These are phyloP conservation scores for Macroventuria anomochaeta DNA, from an alignment of 2,329 filamentous ascomycete genomes.

Conservation along the genomic window DNA sequence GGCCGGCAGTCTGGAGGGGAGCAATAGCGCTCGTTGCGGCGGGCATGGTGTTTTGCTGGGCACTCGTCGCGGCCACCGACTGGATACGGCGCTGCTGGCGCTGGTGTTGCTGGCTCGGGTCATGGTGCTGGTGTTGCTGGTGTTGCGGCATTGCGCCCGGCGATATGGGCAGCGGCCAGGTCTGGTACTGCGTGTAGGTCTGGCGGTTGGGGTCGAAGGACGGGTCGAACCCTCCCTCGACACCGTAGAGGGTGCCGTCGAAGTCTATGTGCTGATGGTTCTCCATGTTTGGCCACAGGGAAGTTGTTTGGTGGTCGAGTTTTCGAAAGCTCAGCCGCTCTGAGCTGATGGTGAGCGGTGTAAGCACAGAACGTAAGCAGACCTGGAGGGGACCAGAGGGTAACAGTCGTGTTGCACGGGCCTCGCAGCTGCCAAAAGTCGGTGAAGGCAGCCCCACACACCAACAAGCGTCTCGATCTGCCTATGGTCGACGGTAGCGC, in stretches of 20 bases:
- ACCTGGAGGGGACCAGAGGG: conserved; percentile 23
- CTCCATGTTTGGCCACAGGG: conserved; percentile 51
- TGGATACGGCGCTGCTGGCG: conserved; percentile 39
- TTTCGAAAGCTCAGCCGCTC: conserved; percentile 41
- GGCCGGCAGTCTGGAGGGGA: conserved; percentile 43
- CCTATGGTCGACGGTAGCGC: conserved; percentile 27
- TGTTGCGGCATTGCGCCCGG: conserved; percentile 43
- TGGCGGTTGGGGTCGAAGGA: conserved; percentile 47
- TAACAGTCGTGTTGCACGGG: conserved; percentile 19
- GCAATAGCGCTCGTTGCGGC: conserved; percentile 37
- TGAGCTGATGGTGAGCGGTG: conserved; percentile 43
- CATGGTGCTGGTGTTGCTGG: conserved; percentile 19
- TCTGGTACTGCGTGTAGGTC: conserved; percentile 39
- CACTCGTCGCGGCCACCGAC: conserved; percentile 35
- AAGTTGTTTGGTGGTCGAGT: conserved; percentile 30
- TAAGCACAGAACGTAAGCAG: conserved; percentile 22
- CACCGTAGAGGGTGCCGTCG: conserved; percentile 43
- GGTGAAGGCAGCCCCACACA: conserved; percentile 21
- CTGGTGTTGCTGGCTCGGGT: conserved; percentile 23
- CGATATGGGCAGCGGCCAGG: conserved; percentile 50
- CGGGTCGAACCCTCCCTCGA: conserved; percentile 50
- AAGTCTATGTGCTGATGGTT: conserved; percentile 48
- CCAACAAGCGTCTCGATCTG: conserved; percentile 21
- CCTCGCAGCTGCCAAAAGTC: conserved; percentile 20
- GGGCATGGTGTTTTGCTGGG: conserved; percentile 29